phyloP scores from a whole-genome alignment of 192 early-diverging fungal species.

The Rhizophagus sp. region DNA sequence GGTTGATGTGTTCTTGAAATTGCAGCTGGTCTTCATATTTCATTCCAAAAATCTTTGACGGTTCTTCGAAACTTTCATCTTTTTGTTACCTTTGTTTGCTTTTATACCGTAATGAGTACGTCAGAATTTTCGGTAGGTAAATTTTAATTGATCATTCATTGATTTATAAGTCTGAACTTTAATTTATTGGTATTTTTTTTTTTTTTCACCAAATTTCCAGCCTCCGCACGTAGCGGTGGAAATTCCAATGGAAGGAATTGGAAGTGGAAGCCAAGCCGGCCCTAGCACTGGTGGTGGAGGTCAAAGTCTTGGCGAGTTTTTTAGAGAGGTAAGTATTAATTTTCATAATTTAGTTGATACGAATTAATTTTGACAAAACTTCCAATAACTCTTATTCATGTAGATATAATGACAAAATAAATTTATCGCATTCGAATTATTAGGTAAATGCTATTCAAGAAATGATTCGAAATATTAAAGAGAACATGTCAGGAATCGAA shows the following conservation, averaged over 20 bases:
- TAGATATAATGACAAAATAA: neutral
- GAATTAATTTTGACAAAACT: neutral
- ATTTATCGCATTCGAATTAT: neutral
- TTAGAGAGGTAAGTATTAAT: constrained; percentile 1
- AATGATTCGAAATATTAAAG: constrained; percentile 19
- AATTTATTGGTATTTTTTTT: neutral
- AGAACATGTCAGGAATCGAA: neutral
- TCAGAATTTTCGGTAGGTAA: neutral
- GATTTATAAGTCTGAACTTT: neutral
- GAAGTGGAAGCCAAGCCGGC: neutral
- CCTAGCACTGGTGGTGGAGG: neutral
- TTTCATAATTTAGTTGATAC: neutral
- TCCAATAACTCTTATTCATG: neutral
- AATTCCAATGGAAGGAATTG: neutral
- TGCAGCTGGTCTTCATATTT: constrained; percentile 9
- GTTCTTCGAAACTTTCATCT: neutral
- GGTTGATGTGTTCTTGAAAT: neutral
- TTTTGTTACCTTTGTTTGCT: neutral
- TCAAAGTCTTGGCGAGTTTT: constrained; percentile 16
- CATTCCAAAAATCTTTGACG: neutral
- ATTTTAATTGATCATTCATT: neutral
- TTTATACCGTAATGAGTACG: neutral
- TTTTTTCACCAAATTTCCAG: neutral
- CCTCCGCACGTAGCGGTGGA: neutral
- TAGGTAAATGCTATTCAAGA: constrained; percentile 23